phyloP scores from a whole-genome alignment of 768 basidiomycete genomes.

The Leccinum aurantiacum region DNA sequence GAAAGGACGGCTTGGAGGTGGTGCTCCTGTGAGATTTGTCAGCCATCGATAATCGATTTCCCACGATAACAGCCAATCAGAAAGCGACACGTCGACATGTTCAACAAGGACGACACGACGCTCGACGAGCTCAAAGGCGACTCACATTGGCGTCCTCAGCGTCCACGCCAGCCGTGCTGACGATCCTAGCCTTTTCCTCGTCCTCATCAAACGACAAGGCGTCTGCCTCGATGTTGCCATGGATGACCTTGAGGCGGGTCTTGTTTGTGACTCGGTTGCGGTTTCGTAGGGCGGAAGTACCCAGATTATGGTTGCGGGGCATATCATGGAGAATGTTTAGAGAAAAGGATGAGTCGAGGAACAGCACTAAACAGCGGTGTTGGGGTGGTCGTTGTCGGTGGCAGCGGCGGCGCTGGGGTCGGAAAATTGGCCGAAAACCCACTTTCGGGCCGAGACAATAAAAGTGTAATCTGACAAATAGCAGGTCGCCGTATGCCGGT shows the following conservation, averaged over 20 bases:
- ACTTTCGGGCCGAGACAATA: slow-evolving; percentile 54
- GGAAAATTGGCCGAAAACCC: slow-evolving; percentile 63
- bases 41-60: slow-evolving; percentile 53
- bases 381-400: slow-evolving; percentile 45
- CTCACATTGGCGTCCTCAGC: slow-evolving; percentile 93
- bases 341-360: slow-evolving; percentile 41
- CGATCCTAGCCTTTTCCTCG: slow-evolving; percentile 78
- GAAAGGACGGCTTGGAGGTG: slow-evolving; percentile 59
- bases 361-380: slow-evolving; percentile 27
- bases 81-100: slow-evolving; percentile 40
- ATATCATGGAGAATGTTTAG: slow-evolving; percentile 69
- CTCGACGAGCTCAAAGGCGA: slow-evolving; percentile 37
- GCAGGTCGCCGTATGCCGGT: slow-evolving; percentile 30
- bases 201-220: slow-evolving; percentile 81
- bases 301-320: slow-evolving; percentile 79
- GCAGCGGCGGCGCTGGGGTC: slow-evolving; percentile 58
- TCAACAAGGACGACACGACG: slow-evolving; percentile 43
- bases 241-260: slow-evolving; percentile 81
- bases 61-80: slow-evolving; percentile 48
- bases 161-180: slow-evolving; percentile 85
- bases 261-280: slow-evolving; percentile 93
- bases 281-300: slow-evolving; percentile 77
- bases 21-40: slow-evolving; percentile 55
- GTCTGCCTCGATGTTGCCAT: slow-evolving; percentile 80
- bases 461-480: slow-evolving; percentile 33